Base-by-base conservation (phyloP, 2,329 filamentous ascomycete genomes). In the Alternaria sp. region DNA sequence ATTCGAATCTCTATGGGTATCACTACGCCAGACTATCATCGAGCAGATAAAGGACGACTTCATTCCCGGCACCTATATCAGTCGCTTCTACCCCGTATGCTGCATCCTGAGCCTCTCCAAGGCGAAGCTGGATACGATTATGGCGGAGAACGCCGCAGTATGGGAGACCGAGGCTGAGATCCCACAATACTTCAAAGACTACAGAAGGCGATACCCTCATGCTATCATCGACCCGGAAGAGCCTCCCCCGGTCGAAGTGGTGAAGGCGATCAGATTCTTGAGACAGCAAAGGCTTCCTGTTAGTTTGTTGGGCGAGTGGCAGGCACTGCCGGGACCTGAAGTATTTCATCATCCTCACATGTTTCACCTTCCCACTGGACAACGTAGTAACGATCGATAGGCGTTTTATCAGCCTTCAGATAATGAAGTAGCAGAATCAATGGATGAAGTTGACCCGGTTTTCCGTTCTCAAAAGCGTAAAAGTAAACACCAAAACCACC, bases 11-110 rank as follows among this genome's bases (percentile, higher is more conserved):
- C 65, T 73, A 14, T 73, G 61, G 33, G 53, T 28, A 20, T 67
- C 69, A 12, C 50, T 75, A n/a, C 67, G 70, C 18, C 60, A 68
- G 25, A 57, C 44, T 7, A 73, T 75, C 46, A 71, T 75, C 41
- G 58, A 66, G 2, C 26, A 65, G 26, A 71, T 75, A 11, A 44
- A 23, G n/a, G 56, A 60, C 3, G 67, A 69, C 18, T 56, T 57
- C 15, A 15, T 50, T 15, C 8, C n/a, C 1, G 37, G 37, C 14
- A 46, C 23, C 14, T 70, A 67, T 37, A 8, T 53, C 15, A 53
- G 50, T 26, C 15, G 33, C 6, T 65, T 61, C 21, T 55, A 60
- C 18, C 61, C 69, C 6, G 65, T 70, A 25, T 21, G 46, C 21
- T 47, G 51, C 37, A 60, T 75, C 14, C 60, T 74, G 5, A 30